Evolutionary conservation across 2,329 filamentous ascomycete species (phyloP).

Genomic region (Ampelomyces quisqualis): DNA sequence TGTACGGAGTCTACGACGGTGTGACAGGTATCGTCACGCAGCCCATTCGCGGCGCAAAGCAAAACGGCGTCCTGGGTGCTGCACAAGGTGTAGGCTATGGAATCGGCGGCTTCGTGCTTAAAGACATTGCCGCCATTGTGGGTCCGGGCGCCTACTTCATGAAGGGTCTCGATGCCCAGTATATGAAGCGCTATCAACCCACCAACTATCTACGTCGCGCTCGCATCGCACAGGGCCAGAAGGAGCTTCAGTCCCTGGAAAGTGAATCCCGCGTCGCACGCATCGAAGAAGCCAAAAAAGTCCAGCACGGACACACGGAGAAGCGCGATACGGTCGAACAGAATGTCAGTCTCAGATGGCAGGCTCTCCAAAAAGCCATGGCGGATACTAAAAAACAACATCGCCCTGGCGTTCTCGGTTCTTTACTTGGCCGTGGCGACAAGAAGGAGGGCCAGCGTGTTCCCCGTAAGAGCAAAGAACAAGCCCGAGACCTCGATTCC

Average conservation of each 20-base stretch:
- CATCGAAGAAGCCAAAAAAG: constrained; percentile 11
- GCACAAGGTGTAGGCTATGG: constrained; percentile 60
- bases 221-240: constrained; percentile 59
- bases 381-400: constrained; percentile 28
- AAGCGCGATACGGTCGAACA: constrained; percentile 38
- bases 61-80: constrained; percentile 58
- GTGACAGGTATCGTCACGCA: constrained; percentile 63
- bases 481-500: constrained; percentile 1
- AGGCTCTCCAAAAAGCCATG: constrained; percentile 25
- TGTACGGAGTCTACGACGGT: constrained; percentile 65
- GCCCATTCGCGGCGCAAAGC: constrained; percentile 58
- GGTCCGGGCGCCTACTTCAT: constrained; percentile 63
- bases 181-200: constrained; percentile 56
- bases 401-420: constrained; percentile 27
- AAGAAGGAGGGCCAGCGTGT: constrained; percentile 32
- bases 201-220: constrained; percentile 57
- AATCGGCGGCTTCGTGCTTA: constrained; percentile 63
- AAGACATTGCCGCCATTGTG: constrained; percentile 62
- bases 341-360: constrained; percentile 25
- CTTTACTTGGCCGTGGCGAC: constrained; percentile 26
- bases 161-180: constrained; percentile 65
- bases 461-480: constrained; percentile 28
- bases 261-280: constrained; percentile 7
- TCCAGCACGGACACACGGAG: constrained; percentile 8
- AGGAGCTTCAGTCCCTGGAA: constrained; percentile 29